Conservation (phyloP, 257 asterid species). For the Thymus quinquecostatus region DNA sequence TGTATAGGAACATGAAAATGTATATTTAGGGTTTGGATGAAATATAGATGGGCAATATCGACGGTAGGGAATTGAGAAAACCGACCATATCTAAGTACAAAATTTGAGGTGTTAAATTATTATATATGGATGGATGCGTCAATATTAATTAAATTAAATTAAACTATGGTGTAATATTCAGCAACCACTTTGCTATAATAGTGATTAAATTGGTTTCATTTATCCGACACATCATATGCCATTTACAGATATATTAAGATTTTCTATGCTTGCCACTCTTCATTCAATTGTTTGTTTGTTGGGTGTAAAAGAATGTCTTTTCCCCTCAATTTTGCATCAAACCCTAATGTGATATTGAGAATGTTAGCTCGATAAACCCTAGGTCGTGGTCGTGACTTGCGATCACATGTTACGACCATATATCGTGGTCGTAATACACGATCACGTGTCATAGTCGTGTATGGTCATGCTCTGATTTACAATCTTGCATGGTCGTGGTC, state of each 20-base stretch:
- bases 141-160: not conserved
- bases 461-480: no score
- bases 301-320: no score
- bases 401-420: no score
- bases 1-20: not conserved
- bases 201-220: not conserved
- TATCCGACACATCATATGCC: conserved; percentile 2
- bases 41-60: conserved; percentile 15
- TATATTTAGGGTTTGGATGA: not conserved
- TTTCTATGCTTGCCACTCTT: conserved; percentile 1
- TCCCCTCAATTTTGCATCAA: no score
- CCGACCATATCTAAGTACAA: conserved; percentile 39
- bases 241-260: conserved; percentile 6
- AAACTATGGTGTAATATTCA: conserved; percentile 26
- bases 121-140: conserved; percentile 2
- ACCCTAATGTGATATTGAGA: no score
- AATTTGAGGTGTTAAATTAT: conserved; percentile 23
- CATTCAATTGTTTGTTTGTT: conserved; percentile 6
- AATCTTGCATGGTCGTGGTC: no score
- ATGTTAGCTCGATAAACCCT: no score
- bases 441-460: no score
- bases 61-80: conserved; percentile 12
- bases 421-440: no score
- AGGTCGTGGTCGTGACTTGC: no score
- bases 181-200: not conserved